These are phyloP conservation scores for Monosporascus sp. DNA, from an alignment of 2,329 filamentous ascomycete genomes.

Conservation along the genomic window DNA sequence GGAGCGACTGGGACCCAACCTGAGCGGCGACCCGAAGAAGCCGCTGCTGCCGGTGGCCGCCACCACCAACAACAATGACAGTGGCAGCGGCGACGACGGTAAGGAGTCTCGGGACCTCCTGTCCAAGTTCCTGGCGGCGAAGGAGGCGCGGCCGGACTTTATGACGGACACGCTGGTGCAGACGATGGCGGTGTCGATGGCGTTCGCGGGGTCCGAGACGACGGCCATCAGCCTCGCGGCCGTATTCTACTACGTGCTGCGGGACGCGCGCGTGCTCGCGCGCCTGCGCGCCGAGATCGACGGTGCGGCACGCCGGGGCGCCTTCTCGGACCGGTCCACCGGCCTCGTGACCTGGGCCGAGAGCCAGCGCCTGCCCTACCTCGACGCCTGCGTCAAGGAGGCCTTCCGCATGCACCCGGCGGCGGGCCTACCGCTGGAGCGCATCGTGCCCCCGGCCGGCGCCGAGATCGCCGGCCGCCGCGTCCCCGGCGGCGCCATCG, in stretches of 20 bases:
- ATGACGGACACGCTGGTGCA: constrained; percentile 66
- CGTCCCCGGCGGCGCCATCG: constrained; percentile 65
- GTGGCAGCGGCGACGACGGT: constrained; percentile 27
- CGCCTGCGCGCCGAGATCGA: constrained; percentile 60
- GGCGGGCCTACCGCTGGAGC: constrained; percentile 65
- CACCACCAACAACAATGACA: too few species aligned
- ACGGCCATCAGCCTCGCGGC: constrained; percentile 68
- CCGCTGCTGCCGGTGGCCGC: constrained; percentile 30
- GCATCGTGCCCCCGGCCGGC: constrained; percentile 62
- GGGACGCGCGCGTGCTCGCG: constrained; percentile 49
- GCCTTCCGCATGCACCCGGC: constrained; percentile 72
- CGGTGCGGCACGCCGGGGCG: constrained; percentile 45
- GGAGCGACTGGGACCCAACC: constrained; percentile 51
- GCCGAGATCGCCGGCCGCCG: constrained; percentile 56
- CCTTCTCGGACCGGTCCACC: constrained; percentile 44
- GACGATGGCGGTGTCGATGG: constrained; percentile 67
- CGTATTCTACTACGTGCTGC: constrained; percentile 70
- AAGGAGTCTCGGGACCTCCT: constrained; percentile 52
- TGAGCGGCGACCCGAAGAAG: constrained; percentile 21
- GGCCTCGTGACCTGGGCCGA: constrained; percentile 65
- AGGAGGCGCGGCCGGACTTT: constrained; percentile 61
- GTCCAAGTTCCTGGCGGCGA: constrained; percentile 66
- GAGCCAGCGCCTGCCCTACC: constrained; percentile 64
- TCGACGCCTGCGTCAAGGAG: constrained; percentile 75
- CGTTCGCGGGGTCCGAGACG: constrained; percentile 71